Base-by-base conservation (phyloP, 345 rosid genomes). In the Eucalyptus cloeziana region DNA sequence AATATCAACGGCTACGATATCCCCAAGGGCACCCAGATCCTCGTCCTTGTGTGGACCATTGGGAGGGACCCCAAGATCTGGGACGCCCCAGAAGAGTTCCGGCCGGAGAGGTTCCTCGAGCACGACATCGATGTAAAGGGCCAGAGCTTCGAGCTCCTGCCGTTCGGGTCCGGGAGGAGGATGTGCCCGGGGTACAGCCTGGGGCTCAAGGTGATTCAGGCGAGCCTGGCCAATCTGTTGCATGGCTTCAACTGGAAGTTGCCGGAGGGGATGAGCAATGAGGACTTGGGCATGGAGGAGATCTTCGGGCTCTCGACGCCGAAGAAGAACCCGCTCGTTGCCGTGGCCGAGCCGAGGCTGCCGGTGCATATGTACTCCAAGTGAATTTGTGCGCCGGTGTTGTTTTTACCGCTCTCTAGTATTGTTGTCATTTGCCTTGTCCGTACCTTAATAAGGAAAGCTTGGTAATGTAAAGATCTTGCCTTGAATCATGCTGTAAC, bases 111-210 rank as follows among this genome's bases (percentile, higher is more conserved):
- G 67, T 96, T 96, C 86, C 80, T 96, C 1, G 93, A 90, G 13
- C 94, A 81, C 49, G 19, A 62, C 6, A 89, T 94, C 11, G 96
- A 96, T 37, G 94, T 95, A 13, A 94, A 92, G 86, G 98, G 98
- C 0, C 95, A 92, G 56, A 95, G 95, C 47, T 96, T 91, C 10
- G 93, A 95, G 92, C 56, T 96, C 47, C 31, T 95, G 86, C 96
- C 98, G 4, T 96, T 96, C 51, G 98, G 98, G 3, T 91, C 98
- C 1, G 96, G 98, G 22, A 92, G 96, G 89, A 92, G 97, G 91
- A 96, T 94, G 95, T 96, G 98, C n/a, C 98, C 98, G 7, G 97
- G 98, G 13, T 94, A 94, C 58, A 88, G 92, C 88, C 87, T 95
- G 1, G 97, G 96, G 16, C 69, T 95, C 3, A 95, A 95, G 91